phyloP scores from a whole-genome alignment of 306 rosid genomes.

The Senna tora region DNA sequence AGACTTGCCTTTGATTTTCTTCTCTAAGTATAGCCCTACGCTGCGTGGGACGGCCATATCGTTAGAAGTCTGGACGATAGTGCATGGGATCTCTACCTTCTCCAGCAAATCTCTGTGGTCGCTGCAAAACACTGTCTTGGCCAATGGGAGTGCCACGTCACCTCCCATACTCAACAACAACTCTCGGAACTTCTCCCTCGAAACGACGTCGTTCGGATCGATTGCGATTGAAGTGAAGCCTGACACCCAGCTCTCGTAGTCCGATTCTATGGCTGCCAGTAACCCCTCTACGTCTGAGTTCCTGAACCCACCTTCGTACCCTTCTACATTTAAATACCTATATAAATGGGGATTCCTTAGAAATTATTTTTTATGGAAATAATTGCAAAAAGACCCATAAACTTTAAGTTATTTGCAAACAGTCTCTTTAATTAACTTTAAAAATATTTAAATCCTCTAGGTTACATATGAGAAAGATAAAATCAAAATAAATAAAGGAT shows the following conservation, averaged over 20 bases:
- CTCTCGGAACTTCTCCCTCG: constrained; percentile 54
- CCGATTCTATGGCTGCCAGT: constrained; percentile 53
- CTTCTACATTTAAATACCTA: constrained; percentile 73
- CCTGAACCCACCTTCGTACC: constrained; percentile 77
- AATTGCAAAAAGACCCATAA: neutral
- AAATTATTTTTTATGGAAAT: too few species aligned
- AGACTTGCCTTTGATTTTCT: constrained; percentile 64
- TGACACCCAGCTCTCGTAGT: constrained; percentile 65
- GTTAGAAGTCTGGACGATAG: constrained; percentile 60
- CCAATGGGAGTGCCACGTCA: constrained; percentile 58
- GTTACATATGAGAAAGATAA: too few species aligned
- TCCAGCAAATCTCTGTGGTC: constrained; percentile 72
- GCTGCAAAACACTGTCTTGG: constrained; percentile 62
- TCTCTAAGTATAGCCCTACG: constrained; percentile 66
- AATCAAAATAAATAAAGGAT: too few species aligned
- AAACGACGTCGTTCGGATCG: constrained; percentile 60
- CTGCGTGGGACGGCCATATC: constrained; percentile 68
- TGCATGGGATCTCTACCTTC: constrained; percentile 74
- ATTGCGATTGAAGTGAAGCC: constrained; percentile 51
- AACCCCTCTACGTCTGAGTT: constrained; percentile 60
- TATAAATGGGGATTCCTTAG: neutral
- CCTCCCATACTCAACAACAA: constrained; percentile 60
- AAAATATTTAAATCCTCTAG: too few species aligned
- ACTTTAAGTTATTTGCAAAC: too few species aligned
- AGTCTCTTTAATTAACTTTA: too few species aligned